phyloP scores from a whole-genome alignment of 2,329 filamentous ascomycete species.

The Pyricularia sp. region DNA sequence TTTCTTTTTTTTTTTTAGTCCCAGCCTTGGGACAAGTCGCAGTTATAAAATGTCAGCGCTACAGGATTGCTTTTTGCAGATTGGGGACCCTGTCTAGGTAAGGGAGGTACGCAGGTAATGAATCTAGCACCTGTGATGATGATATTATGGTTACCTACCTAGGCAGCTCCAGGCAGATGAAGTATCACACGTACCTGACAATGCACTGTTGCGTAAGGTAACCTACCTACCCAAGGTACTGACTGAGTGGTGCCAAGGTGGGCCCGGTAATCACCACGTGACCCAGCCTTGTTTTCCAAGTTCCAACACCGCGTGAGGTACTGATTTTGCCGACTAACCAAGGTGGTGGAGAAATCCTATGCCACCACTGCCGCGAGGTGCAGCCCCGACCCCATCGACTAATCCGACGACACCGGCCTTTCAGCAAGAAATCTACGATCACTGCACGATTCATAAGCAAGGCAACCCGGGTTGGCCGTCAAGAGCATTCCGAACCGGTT shows the following conservation, averaged over 20 bases:
- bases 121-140: no score
- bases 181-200: not conserved
- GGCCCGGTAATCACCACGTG: not conserved
- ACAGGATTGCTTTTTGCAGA: not conserved
- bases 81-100: not conserved
- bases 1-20: not conserved
- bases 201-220: not conserved
- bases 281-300: not conserved
- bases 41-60: not conserved
- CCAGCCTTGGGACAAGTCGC: not conserved
- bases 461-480: not conserved
- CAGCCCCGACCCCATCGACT: not conserved
- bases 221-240: no score
- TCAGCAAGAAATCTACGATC: not conserved
- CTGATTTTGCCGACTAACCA: not conserved
- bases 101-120: no score
- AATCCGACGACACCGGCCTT: not conserved
- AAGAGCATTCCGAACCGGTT: not conserved
- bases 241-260: not conserved
- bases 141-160: no score
- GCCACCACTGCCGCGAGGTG: not conserved
- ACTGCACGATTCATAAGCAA: not conserved
- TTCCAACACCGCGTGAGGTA: not conserved
- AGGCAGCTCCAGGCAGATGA: no score
- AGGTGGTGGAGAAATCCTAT: not conserved